A percentile compares a stretch with the other conserved stretches of the same genome.
phyloP scores from a whole-genome alignment of 352 stramenopile species.

The Globisporangium iwayamae region DNA sequence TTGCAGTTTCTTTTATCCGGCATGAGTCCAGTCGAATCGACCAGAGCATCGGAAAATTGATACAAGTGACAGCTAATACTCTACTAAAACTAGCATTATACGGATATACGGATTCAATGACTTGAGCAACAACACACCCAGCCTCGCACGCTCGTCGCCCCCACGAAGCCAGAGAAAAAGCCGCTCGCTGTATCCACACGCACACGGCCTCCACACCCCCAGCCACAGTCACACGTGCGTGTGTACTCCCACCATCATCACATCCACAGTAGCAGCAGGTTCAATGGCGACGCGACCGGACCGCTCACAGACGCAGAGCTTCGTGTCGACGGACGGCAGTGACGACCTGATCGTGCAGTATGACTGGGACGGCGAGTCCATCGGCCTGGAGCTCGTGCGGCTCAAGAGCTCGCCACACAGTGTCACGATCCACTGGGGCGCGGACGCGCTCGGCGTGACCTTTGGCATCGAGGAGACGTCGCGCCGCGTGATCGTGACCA shows the following conservation, averaged over 20 bases:
- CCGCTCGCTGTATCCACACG: background rate
- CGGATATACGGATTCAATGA: too few species aligned
- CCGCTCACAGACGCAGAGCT: constrained; percentile 33
- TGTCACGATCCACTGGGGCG: constrained; percentile 40
- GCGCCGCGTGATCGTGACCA: constrained; percentile 61
- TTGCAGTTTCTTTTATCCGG: background rate
- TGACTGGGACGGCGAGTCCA: constrained; percentile 46
- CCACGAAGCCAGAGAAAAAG: background rate
- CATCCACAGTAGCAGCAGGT: background rate
- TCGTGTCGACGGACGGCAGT: constrained; percentile 38
- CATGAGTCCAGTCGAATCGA: too few species aligned
- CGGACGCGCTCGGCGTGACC: constrained; percentile 53
- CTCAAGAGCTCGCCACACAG: constrained; percentile 22
- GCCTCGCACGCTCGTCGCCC: too few species aligned
- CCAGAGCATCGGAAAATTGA: too few species aligned
- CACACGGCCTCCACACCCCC: background rate
- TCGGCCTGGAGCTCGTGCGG: constrained; percentile 59
- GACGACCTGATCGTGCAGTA: constrained; percentile 58
- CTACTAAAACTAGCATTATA: too few species aligned
- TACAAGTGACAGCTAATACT: too few species aligned
- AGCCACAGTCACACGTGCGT: background rate
- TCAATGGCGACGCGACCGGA: constrained; percentile 9
- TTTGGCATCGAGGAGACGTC: constrained; percentile 75
- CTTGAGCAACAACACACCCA: background rate
- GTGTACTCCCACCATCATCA: background rate